A percentile compares a stretch with the other conserved stretches of the same genome.
phyloP scores from a whole-genome alignment of 257 asterid genomes.

The Buddleja alternifolia region DNA sequence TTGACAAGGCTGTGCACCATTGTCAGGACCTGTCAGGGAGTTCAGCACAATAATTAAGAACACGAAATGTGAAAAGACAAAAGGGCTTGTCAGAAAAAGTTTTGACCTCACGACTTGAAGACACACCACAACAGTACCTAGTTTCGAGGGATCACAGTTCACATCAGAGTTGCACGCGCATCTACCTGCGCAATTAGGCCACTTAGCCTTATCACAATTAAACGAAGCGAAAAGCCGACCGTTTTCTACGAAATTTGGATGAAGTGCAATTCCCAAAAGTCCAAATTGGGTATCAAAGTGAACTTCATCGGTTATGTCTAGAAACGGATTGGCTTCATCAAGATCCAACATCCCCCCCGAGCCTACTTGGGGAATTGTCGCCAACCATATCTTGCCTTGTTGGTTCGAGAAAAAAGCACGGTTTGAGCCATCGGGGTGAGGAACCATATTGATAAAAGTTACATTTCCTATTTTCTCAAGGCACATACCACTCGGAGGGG shows the following conservation, averaged over 20 bases:
- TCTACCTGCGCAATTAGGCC: conserved; percentile 77
- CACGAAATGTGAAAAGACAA: too few relatives aligned
- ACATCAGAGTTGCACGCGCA: conserved; percentile 86
- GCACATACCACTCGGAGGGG: conserved; percentile 76
- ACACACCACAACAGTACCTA: conserved; percentile 18
- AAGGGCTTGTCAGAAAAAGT: too few relatives aligned
- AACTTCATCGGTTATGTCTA: conserved; percentile 80
- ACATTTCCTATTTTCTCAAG: conserved; percentile 84
- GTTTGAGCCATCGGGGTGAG: conserved; percentile 87
- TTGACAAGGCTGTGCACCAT: conserved; percentile 83
- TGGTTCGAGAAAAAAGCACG: conserved; percentile 87
- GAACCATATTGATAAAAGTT: conserved; percentile 70
- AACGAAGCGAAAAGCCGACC: conserved; percentile 89
- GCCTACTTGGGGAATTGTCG: conserved; percentile 66
- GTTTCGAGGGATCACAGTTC: conserved; percentile 67
- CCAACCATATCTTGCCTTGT: conserved; percentile 80
- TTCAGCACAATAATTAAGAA: too few relatives aligned
- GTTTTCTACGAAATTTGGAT: conserved; percentile 65
- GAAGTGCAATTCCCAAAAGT: conserved; percentile 80
- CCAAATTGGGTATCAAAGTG: conserved; percentile 74
- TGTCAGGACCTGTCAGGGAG: conserved; percentile 36
- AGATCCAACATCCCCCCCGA: conserved; percentile 63
- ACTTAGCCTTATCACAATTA: conserved; percentile 76
- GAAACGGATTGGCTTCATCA: conserved; percentile 61
- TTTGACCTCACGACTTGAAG: too few relatives aligned